Evolutionary conservation across 345 rosid genomes (phyloP), one percentile per base, ranked within the genome.

Genomic region (Passiflora organensis): DNA sequence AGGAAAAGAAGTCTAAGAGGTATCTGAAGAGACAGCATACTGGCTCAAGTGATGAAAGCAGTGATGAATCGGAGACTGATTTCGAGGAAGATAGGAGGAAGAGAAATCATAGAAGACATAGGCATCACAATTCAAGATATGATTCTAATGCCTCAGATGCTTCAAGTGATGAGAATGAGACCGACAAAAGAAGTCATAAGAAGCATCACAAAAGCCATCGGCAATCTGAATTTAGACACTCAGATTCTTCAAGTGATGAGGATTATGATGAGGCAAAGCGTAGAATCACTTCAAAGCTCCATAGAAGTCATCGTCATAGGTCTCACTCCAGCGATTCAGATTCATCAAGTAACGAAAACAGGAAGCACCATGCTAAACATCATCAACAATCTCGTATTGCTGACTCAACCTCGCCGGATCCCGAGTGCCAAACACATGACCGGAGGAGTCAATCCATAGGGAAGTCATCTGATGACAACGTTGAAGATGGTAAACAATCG

Each of bases 1-100:
- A 62, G 69, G 88, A 80, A 46, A 87, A 56, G 72, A 82, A 77
- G 60, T 74, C 78, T 12, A 80, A 68, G 72, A 55, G 66, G 44
- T 84, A 60, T 63, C 73, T 39, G 6, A 82, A 66, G 76, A 74
- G 81, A 53, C 73, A 50, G 53, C 74, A 83, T 34, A 71, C 69
- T 1, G 64, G 58, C 44, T 54, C 75, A 19, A 71, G 75, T 47
- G 71, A 75, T 38, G 70, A 68, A 16, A 60, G 75, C 68, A 71
- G 72, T 60, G 72, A 72, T 56, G 81, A 65, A 32, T 72, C 55
- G 59, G 75, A 67, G 19, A 74, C 77, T 39, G 71, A 63, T 10
- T 70, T 68, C 38, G 88, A 76, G 51, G 82, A 78, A 49, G 89
- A 75, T 46, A 73, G 43, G 62, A 80, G 57, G 69, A 77, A 45